These are phyloP conservation scores for Cryptococcus sp. DNA, from an alignment of 1,284 basidiomycete genomes.

Conservation along the genomic window DNA sequence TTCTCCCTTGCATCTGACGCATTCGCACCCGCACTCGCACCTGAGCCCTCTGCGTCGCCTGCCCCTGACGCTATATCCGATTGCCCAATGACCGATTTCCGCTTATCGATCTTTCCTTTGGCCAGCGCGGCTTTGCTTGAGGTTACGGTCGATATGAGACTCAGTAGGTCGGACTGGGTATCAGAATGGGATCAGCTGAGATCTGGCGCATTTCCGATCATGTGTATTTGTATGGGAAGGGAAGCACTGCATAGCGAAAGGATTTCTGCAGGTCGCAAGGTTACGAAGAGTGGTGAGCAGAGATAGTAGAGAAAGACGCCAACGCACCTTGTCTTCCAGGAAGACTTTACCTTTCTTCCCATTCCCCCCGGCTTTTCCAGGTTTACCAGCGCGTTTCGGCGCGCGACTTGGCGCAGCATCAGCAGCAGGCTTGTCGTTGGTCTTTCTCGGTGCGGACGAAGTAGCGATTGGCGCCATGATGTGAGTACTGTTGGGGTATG, in stretches of 20 bases:
- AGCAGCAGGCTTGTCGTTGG: no score
- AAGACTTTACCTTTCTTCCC: slow-evolving; percentile 52
- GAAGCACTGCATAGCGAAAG: no score
- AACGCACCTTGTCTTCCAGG: slow-evolving; percentile 49
- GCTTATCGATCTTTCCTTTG: slow-evolving; percentile 20
- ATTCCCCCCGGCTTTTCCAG: slow-evolving; percentile 37
- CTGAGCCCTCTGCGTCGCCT: slow-evolving; percentile 11
- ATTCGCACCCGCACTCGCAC: slow-evolving; percentile 22
- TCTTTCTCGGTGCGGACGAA: no score
- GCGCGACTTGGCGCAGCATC: no score
- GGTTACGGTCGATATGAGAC: slow-evolving; percentile 33
- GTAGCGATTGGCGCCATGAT: no score
- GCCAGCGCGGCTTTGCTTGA: slow-evolving; percentile 27
- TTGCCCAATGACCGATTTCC: slow-evolving; percentile 9
- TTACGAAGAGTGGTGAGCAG: slow-evolving; percentile 15
- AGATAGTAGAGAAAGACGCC: slow-evolving; percentile 13
- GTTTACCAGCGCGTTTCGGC: slow-evolving; percentile 16
- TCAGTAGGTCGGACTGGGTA: slow-evolving; percentile 27
- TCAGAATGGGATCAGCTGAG: background rate
- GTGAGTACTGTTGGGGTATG: no score
- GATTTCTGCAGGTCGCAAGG: no score
- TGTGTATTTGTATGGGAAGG: background rate
- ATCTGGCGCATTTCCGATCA: background rate
- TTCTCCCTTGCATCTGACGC: background rate
- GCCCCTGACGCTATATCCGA: background rate